These are phyloP conservation scores for Edaphochlamys debaryana DNA, from an alignment of 139 green algal species.

Conservation along the genomic window DNA sequence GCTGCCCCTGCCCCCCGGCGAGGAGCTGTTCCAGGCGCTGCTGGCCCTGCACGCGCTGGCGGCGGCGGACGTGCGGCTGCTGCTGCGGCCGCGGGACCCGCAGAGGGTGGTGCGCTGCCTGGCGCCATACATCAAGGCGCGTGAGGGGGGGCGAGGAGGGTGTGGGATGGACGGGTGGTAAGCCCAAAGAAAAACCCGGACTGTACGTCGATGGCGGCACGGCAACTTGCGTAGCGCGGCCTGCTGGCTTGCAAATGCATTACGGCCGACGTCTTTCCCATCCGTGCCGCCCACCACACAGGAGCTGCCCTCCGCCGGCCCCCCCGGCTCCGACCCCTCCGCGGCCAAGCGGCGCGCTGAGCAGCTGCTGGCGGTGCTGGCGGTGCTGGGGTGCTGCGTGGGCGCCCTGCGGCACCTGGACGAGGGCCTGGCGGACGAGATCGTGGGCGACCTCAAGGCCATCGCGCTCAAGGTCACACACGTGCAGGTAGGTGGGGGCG, in stretches of 20 bases:
- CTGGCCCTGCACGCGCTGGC: constrained; percentile 85
- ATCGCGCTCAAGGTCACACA: constrained; percentile 63
- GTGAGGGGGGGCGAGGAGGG: neutral
- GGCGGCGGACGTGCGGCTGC: constrained; percentile 55
- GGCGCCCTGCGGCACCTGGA: constrained; percentile 41
- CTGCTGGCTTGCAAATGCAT: too few relatives aligned
- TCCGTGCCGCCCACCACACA: too few relatives aligned
- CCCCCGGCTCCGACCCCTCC: neutral
- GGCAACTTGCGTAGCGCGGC: too few relatives aligned
- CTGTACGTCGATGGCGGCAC: too few relatives aligned
- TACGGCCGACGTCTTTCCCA: too few relatives aligned
- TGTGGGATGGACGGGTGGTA: too few relatives aligned
- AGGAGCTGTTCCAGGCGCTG: constrained; percentile 50
- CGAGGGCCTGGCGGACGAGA: constrained; percentile 48
- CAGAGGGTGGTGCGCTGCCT: constrained; percentile 68
- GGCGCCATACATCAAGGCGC: constrained; percentile 76
- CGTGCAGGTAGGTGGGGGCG: constrained; percentile 17
- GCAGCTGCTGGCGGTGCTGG: constrained; percentile 64
- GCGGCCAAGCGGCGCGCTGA: constrained; percentile 51
- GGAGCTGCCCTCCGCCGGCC: too few relatives aligned
- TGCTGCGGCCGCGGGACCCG: constrained; percentile 67
- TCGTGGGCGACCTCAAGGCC: constrained; percentile 62
- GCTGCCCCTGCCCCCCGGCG: neutral
- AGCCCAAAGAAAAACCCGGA: too few relatives aligned
- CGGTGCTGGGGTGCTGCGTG: constrained; percentile 51